Conservation (phyloP, 495 filamentous ascomycete species). For the Jackrogersella minutella region DNA sequence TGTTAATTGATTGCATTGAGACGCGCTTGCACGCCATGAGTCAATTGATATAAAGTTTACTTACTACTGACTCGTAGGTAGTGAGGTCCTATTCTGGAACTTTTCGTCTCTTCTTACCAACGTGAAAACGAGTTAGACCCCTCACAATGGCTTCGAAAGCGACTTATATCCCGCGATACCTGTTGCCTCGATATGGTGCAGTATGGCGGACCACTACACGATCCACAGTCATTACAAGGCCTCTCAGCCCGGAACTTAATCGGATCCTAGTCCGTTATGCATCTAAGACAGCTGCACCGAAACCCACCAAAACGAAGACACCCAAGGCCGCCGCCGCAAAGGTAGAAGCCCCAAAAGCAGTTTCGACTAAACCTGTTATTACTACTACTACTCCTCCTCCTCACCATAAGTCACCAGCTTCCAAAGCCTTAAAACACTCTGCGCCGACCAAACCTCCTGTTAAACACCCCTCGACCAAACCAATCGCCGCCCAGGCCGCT, state of each 20-base stretch:
- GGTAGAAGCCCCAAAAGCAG: slow-evolving; percentile 22
- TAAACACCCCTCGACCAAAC: slow-evolving; percentile 26
- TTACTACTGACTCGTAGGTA: not conserved
- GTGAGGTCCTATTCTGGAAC: not conserved
- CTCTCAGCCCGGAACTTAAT: slow-evolving; percentile 38
- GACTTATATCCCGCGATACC: slow-evolving; percentile 60
- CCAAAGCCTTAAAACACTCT: slow-evolving; percentile 41
- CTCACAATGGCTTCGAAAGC: slow-evolving; percentile 50
- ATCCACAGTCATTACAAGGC: slow-evolving; percentile 26
- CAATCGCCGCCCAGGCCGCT: not conserved
- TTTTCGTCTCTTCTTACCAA: not conserved
- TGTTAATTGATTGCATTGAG: slow-evolving; percentile 6
- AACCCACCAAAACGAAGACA: slow-evolving; percentile 14
- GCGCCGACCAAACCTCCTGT: slow-evolving; percentile 47
- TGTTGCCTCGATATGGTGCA: slow-evolving; percentile 58
- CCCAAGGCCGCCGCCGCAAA: slow-evolving; percentile 4
- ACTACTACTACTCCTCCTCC: too few relatives aligned
- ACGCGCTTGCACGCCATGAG: not conserved
- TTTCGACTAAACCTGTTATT: slow-evolving; percentile 25
- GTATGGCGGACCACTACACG: slow-evolving; percentile 53
- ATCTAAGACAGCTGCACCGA: slow-evolving; percentile 39
- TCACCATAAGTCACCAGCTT: slow-evolving; percentile 15
- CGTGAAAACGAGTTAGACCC: not conserved
- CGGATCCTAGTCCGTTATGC: slow-evolving; percentile 47
- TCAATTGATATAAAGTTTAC: slow-evolving; percentile 12